Base-by-base conservation (phyloP, 1,284 basidiomycete species). In the Leccinum subspadiceum region DNA sequence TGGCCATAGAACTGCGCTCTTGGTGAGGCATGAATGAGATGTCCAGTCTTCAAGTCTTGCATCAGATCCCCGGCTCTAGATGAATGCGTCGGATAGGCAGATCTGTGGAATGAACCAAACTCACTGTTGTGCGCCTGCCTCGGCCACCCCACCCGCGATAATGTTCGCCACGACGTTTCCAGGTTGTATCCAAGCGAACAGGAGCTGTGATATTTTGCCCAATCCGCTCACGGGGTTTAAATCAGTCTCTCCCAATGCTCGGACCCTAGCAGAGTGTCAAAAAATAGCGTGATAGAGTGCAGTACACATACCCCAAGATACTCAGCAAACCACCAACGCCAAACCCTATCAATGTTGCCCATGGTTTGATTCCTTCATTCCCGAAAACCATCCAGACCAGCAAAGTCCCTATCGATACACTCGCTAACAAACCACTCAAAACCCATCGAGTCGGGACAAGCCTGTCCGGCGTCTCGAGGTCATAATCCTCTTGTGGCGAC, bases 41-140 rank as follows among this genome's bases (percentile, higher is more conserved):
- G 90, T 0, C 96, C 96, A 1, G 96, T 98, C 78, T 98, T 98
- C 65, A 98, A 81, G 74, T 98, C 96, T 78, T 98, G 96, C 95
- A 98, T 98, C 17, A 98, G 84, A 73, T 98, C 96, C 15, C 96
- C 96, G 7, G 96, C 94, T 73, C 92, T 94, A 66, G 15, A 53
- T 49, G 17, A 55, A 35, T 35, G 44, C 35, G 53, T 63, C 52
- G 59, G 15, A 54, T 4, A 15, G 9, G 26, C 5, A 44, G 17
- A 22, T 31, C 41, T 37, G 3, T 7, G 54, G 1, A 44, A 8
- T 52, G 35, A n/a, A 53, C 29, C 35, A 46, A 41, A 77, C 87
- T 67, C 70, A 93, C 87, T 97, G 94, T 76, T 93, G 92, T 24
- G 96, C 96, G 15, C 96, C 96, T 29, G 96, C 96, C 77, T 98